These are phyloP conservation scores for Podospora australis DNA, from an alignment of 495 filamentous ascomycete genomes.

Conservation along the genomic window DNA sequence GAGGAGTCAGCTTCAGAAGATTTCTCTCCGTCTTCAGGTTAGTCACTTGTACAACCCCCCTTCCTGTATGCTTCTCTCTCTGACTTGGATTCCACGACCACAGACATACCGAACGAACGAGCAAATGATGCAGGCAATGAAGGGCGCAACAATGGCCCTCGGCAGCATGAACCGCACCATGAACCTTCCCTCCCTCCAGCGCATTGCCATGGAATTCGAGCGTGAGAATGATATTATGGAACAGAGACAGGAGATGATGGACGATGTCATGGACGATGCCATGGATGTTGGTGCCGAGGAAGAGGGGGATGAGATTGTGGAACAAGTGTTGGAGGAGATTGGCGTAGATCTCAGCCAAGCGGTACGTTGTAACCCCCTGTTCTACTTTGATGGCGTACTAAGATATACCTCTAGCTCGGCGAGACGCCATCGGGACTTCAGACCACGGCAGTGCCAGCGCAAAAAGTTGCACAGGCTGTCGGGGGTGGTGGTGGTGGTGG, in stretches of 20 bases:
- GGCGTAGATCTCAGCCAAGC: constrained; percentile 84
- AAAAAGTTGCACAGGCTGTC: constrained; percentile 68
- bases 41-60: constrained; percentile 6
- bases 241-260: constrained; percentile 99
- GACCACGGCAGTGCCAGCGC: constrained; percentile 50
- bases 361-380: constrained; percentile 44
- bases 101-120: constrained; percentile 96
- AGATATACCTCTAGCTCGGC: constrained; percentile 52
- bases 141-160: constrained; percentile 85
- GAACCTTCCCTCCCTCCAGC: constrained; percentile 91
- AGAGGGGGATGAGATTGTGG: constrained; percentile 91
- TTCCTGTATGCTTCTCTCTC: neutral
- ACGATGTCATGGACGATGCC: constrained; percentile 97
- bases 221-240: constrained; percentile 99
- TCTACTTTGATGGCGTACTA: constrained; percentile 4
- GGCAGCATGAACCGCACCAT: constrained; percentile 96
- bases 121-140: constrained; percentile 99
- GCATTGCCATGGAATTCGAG: constrained; percentile 99
- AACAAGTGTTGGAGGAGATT: constrained; percentile 93
- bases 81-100: constrained; percentile 7
- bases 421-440: constrained; percentile 72
- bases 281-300: constrained; percentile 88
- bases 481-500: constrained; percentile 61
- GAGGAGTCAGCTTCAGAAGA: constrained; percentile 93
- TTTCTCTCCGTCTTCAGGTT: constrained; percentile 91